Evolutionary conservation across 305 asterid genomes (phyloP).

Genomic region (Withania somnifera): DNA sequence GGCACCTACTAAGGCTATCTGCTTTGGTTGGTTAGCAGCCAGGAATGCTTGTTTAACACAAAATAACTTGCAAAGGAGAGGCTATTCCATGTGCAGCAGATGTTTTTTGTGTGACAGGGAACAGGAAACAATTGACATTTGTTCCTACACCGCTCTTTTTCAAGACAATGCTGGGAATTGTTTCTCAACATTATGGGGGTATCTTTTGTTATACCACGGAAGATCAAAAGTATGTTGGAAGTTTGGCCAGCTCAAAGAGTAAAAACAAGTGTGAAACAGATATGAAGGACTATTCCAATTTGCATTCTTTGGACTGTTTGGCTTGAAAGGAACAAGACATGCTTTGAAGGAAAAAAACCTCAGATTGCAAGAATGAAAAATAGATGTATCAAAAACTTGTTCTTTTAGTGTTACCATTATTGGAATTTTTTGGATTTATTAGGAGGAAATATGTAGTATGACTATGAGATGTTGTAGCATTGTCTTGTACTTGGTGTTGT

Average conservation of each 20-base stretch:
- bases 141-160: neutral
- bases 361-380: neutral
- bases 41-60: neutral
- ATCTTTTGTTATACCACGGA: neutral
- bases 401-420: neutral
- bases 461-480: neutral
- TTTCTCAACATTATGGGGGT: neutral
- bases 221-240: neutral
- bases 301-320: neutral
- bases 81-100: neutral
- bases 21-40: neutral
- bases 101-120: neutral
- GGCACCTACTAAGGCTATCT: too few species aligned
- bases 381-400: neutral
- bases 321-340: neutral
- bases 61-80: neutral
- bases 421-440: neutral
- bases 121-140: neutral
- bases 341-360: neutral
- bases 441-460: neutral
- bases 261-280: neutral
- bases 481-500: neutral
- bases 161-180: neutral
- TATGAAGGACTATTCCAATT: neutral
- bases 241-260: neutral